Percentiles rank a stretch among this genome's conserved stretches.
Conservation (phyloP, 495 filamentous ascomycete genomes). For the Aspergillus diversus region DNA sequence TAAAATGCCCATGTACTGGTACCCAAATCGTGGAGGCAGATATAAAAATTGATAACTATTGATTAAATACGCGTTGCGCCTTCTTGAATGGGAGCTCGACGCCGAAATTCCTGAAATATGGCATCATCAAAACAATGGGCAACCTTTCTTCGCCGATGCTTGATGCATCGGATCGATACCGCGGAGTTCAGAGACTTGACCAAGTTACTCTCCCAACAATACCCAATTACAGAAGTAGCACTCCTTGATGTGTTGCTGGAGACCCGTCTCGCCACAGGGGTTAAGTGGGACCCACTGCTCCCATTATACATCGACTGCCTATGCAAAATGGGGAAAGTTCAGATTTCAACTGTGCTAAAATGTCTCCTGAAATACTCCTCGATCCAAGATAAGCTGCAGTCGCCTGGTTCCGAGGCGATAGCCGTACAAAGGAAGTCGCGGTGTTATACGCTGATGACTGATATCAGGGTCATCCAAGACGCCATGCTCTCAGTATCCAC, state of each 20-base stretch:
- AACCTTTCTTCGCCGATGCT: conserved; percentile 46
- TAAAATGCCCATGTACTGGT: conserved; percentile 24
- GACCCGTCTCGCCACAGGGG: conserved; percentile 49
- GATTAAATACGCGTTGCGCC: conserved; percentile 19
- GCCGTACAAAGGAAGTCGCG: conserved; percentile 24
- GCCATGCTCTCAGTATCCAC: conserved; percentile 47
- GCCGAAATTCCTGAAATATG: conserved; percentile 21
- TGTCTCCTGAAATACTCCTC: conserved; percentile 63
- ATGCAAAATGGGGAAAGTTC: conserved; percentile 54
- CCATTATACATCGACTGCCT: conserved; percentile 66
- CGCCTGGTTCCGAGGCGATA: conserved; percentile 19
- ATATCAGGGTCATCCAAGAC: conserved; percentile 51
- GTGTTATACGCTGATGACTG: conserved; percentile 46
- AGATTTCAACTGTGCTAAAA: conserved; percentile 59
- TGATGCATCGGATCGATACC: conserved; percentile 48
- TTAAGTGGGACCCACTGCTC: conserved; percentile 65
- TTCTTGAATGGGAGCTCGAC: neutral
- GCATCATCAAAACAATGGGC: conserved; percentile 45
- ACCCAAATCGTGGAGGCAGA: conserved; percentile 6
- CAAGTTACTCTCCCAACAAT: conserved; percentile 36
- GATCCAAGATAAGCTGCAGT: conserved; percentile 33
- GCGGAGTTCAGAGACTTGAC: conserved; percentile 46
- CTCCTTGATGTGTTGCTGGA: conserved; percentile 65
- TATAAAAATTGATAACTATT: conserved; percentile 6
- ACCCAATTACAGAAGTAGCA: conserved; percentile 37